Percentiles rank a stretch among this genome's conserved stretches.
These are phyloP conservation scores for Trametes pubescens DNA, from an alignment of 1,284 basidiomycete genomes.

Conservation along the genomic window DNA sequence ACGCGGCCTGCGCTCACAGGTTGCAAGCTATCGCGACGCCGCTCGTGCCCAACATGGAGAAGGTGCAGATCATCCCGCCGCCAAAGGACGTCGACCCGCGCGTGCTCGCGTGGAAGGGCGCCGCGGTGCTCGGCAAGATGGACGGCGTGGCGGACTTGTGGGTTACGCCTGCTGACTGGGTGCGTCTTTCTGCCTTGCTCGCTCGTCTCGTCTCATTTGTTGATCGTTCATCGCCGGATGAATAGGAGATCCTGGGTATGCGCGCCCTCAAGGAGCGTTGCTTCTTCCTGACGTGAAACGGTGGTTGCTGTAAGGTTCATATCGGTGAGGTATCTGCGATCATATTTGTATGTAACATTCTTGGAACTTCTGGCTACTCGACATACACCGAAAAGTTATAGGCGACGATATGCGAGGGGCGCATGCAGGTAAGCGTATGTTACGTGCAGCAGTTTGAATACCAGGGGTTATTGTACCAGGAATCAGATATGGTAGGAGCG, in stretches of 20 bases:
- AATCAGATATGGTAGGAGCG: not conserved
- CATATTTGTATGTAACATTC: not conserved
- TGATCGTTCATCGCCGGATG: constrained; percentile 19
- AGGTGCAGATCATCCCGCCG: constrained; percentile 89
- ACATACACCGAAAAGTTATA: too few relatives aligned
- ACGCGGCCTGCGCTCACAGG: constrained; percentile 44
- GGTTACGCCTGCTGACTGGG: constrained; percentile 90
- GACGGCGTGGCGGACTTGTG: constrained; percentile 91
- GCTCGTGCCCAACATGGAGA: constrained; percentile 80
- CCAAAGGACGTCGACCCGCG: constrained; percentile 93
- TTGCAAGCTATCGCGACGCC: constrained; percentile 89
- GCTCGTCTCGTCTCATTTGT: constrained; percentile 3
- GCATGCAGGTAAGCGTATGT: not conserved
- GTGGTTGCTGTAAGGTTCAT: not conserved
- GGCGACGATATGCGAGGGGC: too few relatives aligned
- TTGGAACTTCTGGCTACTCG: too few relatives aligned
- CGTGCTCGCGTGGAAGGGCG: constrained; percentile 95
- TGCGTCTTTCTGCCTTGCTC: constrained; percentile 45
- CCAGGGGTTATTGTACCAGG: not conserved
- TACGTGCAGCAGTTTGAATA: not conserved
- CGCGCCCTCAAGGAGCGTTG: constrained; percentile 82
- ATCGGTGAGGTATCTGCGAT: not conserved
- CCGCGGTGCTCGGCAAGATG: constrained; percentile 92
- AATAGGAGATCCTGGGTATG: constrained; percentile 79
- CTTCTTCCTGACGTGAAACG: constrained; percentile 46